phyloP scores from a whole-genome alignment of 164 flowering plant genomes.

The Nymphaea colorata region DNA sequence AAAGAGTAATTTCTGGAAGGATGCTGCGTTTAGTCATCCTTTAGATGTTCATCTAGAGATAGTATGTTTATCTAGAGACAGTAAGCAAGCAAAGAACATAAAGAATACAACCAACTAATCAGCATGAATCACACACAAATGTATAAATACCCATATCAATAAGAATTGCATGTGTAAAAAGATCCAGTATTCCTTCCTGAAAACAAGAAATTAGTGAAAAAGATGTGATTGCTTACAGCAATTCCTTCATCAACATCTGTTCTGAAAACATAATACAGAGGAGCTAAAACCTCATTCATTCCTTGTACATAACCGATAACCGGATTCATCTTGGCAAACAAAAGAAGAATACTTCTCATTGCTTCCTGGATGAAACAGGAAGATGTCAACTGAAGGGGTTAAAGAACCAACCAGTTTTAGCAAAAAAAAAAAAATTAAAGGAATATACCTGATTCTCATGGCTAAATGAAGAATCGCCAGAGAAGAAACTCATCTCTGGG shows the following conservation, averaged over 20 bases:
- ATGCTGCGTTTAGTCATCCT: too few species aligned
- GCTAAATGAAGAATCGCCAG: slow-evolving; percentile 7
- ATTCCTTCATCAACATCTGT: slow-evolving; percentile 38
- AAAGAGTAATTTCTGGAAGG: too few species aligned
- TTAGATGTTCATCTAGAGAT: too few species aligned
- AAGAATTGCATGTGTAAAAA: too few species aligned
- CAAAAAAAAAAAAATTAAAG: background rate
- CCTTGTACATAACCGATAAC: slow-evolving; percentile 71
- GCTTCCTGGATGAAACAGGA: slow-evolving; percentile 35
- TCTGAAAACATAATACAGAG: slow-evolving; percentile 46
- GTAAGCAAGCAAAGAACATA: too few species aligned
- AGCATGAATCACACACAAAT: too few species aligned
- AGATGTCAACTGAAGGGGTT: background rate
- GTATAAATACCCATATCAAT: too few species aligned
- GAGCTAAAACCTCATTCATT: slow-evolving; percentile 77
- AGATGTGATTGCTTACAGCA: slow-evolving; percentile 24
- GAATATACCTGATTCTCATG: background rate
- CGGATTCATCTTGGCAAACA: slow-evolving; percentile 70
- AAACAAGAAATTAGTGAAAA: background rate
- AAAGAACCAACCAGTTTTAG: background rate
- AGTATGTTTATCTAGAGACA: too few species aligned
- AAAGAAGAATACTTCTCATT: slow-evolving; percentile 58
- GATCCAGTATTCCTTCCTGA: background rate
- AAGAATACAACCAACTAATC: too few species aligned
- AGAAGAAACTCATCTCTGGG: slow-evolving; percentile 8